phyloP scores from a whole-genome alignment of 768 basidiomycete species.

The Podaxis mareebaensis region DNA sequence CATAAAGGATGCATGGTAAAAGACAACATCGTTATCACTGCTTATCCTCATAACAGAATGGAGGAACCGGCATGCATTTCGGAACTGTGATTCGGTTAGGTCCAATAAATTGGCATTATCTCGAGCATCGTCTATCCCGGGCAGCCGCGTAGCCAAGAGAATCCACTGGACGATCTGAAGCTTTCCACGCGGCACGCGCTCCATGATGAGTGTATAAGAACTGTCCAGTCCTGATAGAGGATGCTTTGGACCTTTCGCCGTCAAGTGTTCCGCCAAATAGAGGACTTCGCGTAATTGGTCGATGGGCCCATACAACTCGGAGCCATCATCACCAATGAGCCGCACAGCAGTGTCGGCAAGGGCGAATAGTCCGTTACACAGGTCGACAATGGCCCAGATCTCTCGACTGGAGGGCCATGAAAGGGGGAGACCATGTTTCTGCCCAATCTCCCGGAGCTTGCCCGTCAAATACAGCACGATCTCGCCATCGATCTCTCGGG shows the following conservation, averaged over 20 bases:
- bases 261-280: not conserved
- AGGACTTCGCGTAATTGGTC: not conserved
- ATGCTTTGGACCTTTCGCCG: not conserved
- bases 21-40: not conserved
- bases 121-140: too few species aligned
- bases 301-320: not conserved
- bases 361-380: slow-evolving; percentile 6
- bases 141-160: too few species aligned
- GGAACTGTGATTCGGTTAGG: not conserved
- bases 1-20: not conserved
- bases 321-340: slow-evolving; percentile 3
- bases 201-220: not conserved
- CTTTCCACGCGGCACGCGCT: not conserved
- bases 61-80: not conserved
- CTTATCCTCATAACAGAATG: not conserved
- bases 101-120: not conserved
- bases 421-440: not conserved
- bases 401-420: slow-evolving; percentile 12
- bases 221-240: not conserved
- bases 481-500: slow-evolving; percentile 12
- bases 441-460: not conserved
- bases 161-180: not conserved
- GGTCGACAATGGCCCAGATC: slow-evolving; percentile 1
- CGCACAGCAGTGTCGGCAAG: slow-evolving; percentile 10
- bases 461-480: slow-evolving; percentile 10